Evolutionary conservation across 2,329 filamentous ascomycete species (phyloP), one percentile per base, ranked within the genome.

Genomic region (Tympanopsis confertula): DNA sequence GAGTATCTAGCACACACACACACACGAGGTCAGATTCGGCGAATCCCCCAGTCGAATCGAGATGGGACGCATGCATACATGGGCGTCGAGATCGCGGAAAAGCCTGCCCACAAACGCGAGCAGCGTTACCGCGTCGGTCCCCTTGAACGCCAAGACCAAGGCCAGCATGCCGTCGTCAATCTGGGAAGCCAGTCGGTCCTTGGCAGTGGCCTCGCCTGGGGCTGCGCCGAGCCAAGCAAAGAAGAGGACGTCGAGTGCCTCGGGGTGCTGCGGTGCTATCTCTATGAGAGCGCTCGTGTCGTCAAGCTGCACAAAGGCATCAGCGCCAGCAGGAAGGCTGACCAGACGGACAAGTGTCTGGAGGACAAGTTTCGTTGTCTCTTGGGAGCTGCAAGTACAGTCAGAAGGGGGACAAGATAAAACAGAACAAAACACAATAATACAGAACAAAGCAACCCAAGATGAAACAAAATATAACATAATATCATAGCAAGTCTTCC

Each of bases 111-210:
- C 46, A 46, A 78, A 79, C 28, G 61, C 61, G 2, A 81, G 56
- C 3, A 81, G 57, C 0, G 71, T 78, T 3, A 74, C 69, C 4
- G 65, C 72, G 48, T 80, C 74, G 7, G 74, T 79, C 10, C 66
- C 67, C 26, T 62, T 68, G 48, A 78, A 81, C 0, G 66, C 65
- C 5, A 66, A 58, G 5, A 70, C 59, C 3, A 80, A 59, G 5
- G 51, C 53, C 24, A 62, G 59, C 3, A 80, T 56, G 3, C 61
- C 61, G 12, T 48, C 42, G 43, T 73, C 61, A 30, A 81, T 61
- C 42, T 63, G 66, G 10, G 38, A 35, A 24, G 49, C 45, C 24
- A 68, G 41, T 18, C 42, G 26, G n/a, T 41, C 26, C 38, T 47
- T 50, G 44, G 63, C 55, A 38, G 54, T 13, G 12, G 35, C 44